Evolutionary conservation across 1,139 yeast genomes (phyloP).

Genomic region (Pichia sp.): DNA sequence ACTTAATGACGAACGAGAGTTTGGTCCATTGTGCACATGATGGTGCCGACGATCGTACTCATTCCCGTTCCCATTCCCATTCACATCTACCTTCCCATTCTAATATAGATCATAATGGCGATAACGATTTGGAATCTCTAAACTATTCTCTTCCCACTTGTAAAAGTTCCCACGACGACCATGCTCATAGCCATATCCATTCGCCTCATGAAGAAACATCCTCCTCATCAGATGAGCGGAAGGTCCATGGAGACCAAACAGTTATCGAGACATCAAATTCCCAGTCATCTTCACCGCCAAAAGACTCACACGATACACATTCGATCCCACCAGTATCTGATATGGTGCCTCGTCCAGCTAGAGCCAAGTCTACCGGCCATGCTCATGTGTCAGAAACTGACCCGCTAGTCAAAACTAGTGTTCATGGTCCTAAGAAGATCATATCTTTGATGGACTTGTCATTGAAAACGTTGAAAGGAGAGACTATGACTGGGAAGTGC

Average conservation of each 20-base stretch:
- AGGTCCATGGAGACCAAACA: background rate
- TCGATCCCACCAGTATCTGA: background rate
- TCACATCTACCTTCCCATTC: background rate
- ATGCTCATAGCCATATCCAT: background rate
- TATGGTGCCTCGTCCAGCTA: background rate
- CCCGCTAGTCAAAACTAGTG: background rate
- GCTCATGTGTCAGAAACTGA: background rate
- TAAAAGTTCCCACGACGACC: background rate
- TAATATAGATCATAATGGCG: background rate
- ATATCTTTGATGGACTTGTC: constrained; percentile 32
- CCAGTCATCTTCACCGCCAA: background rate
- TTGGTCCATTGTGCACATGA: constrained; percentile 82
- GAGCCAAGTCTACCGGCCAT: background rate
- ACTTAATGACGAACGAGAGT: constrained; percentile 71
- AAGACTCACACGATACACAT: background rate
- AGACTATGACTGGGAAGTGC: constrained; percentile 30
- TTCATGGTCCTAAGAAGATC: constrained; percentile 10
- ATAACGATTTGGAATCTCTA: background rate
- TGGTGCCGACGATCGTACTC: constrained; percentile 13
- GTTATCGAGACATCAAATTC: background rate
- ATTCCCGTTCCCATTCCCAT: constrained; percentile 10
- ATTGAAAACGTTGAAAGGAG: constrained; percentile 27
- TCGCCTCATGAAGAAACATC: background rate
- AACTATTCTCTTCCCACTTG: background rate
- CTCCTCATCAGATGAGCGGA: background rate